Evolutionary conservation across 2,329 filamentous ascomycete species (phyloP), one percentile per base, ranked within the genome.

Genomic region (Hypoxylon rubiginosum): DNA sequence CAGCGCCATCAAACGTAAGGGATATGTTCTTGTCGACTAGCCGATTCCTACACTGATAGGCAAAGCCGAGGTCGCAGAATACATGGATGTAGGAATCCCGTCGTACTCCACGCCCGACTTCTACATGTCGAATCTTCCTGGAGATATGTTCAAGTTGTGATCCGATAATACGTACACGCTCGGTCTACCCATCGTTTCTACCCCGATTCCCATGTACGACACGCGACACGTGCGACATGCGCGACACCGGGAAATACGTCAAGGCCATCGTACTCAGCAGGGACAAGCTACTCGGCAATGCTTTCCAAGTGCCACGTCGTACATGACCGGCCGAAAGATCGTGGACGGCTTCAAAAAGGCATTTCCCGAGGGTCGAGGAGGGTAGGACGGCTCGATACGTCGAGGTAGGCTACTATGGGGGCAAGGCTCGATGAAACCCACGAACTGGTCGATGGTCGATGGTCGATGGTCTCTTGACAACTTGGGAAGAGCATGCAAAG

Each of bases 41-140:
- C 34, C 34, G 10, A 15, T 15, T 15, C 11, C 13, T 2, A 10
- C n/a, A 4, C n/a, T 19, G 13, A 45, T 21, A 10, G 13, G 34
- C 34, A n/a, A 39, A 15, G 34, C 41, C 4, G 17, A 45, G 17
- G 41, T 45, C 17, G 41, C 41, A 9, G 21, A 45, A 19, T 45
- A 45, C 32, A 32, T 52, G 13, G 30, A 36, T 4, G 9, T 83
- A 2, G 79, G 79, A 0, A 76, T 87, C 3, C 80, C 82, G 24
- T 79, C 84, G 0, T 87, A 85, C 71, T 82, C 85, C 70, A 75
- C 82, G 7, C 82, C 85, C 0, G 86, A 79, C 1, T 79, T 78
- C 51, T 88, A 85, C 70, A 85, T 87, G 84, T 76, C 81, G 71
- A 88, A 87, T 70, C 74, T 83, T n/a, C 60, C 74, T 2, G 72